These are phyloP conservation scores for Leishmania arabica DNA, from an alignment of 208 protist species.

Conservation along the genomic window DNA sequence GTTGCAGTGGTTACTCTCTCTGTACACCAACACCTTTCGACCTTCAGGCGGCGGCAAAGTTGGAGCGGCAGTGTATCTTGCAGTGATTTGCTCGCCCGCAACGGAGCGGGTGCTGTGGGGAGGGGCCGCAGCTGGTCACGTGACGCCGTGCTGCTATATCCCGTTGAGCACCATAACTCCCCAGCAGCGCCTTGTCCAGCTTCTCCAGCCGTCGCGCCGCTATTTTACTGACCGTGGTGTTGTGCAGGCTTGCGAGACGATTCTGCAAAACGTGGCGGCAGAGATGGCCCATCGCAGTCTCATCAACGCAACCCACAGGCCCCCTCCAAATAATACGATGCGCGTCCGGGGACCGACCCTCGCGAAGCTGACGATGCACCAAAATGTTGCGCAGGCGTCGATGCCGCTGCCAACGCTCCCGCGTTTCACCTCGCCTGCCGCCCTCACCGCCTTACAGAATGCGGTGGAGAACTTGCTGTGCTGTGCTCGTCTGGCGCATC, in stretches of 20 bases:
- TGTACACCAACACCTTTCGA: slow-evolving; percentile 10
- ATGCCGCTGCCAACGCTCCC: slow-evolving; percentile 24
- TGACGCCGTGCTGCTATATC: slow-evolving; percentile 27
- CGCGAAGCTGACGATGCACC: slow-evolving; percentile 10
- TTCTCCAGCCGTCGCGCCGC: slow-evolving; percentile 26
- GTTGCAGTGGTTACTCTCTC: slow-evolving; percentile 19
- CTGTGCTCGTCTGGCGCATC: slow-evolving; percentile 14
- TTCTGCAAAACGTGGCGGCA: slow-evolving; percentile 12
- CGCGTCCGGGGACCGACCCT: slow-evolving; percentile 29
- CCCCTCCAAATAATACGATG: slow-evolving; percentile 5
- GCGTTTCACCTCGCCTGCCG: slow-evolving; percentile 7
- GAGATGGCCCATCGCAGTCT: slow-evolving; percentile 11
- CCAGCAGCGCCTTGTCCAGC: slow-evolving; percentile 26
- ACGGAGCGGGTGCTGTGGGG: slow-evolving; percentile 33
- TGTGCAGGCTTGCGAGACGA: slow-evolving; percentile 16
- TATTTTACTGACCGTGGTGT: slow-evolving; percentile 18
- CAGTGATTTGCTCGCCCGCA: slow-evolving; percentile 23
- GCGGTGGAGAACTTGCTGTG: slow-evolving; percentile 18
- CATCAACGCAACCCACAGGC: not conserved
- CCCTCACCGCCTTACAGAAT: slow-evolving; percentile 13
- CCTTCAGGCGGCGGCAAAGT: not conserved
- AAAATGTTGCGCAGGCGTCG: not conserved
- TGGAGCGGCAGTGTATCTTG: slow-evolving; percentile 18
- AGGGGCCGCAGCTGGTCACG: not conserved
- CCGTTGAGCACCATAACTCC: slow-evolving; percentile 15